Conservation (phyloP, 2,329 filamentous ascomycete genomes). For the Alternaria gansuensis region DNA sequence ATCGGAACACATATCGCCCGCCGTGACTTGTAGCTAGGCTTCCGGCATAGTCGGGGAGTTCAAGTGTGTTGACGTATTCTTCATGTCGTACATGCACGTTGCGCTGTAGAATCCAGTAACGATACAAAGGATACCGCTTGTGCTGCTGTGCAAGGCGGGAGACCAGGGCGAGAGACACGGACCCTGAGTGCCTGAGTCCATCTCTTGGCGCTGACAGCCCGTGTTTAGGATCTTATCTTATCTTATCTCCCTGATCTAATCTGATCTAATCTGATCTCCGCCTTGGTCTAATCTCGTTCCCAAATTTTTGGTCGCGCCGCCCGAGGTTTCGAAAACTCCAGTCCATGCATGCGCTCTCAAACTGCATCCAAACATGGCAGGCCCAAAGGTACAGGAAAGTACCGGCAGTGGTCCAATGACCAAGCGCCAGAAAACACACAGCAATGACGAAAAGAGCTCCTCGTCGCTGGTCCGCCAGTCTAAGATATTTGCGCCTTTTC, state of each 20-base stretch:
- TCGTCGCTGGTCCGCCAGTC: constrained; percentile 63
- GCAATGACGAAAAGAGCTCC: constrained; percentile 50
- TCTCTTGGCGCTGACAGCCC: constrained; percentile 29
- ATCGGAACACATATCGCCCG: constrained; percentile 10
- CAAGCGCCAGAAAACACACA: constrained; percentile 67
- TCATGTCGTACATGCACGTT: not conserved
- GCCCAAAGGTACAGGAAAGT: constrained; percentile 59
- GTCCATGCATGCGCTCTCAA: constrained; percentile 12
- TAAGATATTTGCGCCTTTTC: constrained; percentile 90
- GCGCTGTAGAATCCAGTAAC: not conserved
- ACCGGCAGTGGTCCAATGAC: constrained; percentile 61
- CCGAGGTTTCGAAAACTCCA: constrained; percentile 20
- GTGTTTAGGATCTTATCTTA: no score
- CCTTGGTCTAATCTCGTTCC: constrained; percentile 29
- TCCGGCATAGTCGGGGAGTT: not conserved
- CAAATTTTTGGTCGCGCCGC: constrained; percentile 23
- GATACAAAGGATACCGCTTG: not conserved
- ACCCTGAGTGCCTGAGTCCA: constrained; percentile 35
- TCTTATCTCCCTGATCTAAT: constrained; percentile 24
- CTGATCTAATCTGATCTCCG: constrained; percentile 23
- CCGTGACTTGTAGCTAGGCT: not conserved
- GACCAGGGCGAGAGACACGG: not conserved
- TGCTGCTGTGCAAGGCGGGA: constrained; percentile 7
- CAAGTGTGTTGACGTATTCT: not conserved
- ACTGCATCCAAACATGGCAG: constrained; percentile 56